These are phyloP conservation scores for Pisolithus orientalis DNA, from an alignment of 768 basidiomycete species.

Conservation along the genomic window DNA sequence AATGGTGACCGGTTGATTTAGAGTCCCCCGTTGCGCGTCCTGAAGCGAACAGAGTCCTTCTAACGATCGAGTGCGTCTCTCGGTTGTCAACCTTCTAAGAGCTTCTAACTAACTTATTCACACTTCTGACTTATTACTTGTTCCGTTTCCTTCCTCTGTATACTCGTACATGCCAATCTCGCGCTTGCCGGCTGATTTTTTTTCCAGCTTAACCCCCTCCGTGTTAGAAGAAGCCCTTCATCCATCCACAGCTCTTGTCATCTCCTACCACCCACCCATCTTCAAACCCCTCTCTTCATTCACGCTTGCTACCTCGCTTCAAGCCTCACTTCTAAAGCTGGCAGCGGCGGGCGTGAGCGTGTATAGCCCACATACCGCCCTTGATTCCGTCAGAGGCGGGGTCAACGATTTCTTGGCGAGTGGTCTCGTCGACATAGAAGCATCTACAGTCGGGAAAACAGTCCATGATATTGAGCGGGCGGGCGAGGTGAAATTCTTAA, in stretches of 20 bases:
- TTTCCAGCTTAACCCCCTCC: conserved; percentile 60
- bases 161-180: too few species aligned
- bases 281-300: conserved; percentile 71
- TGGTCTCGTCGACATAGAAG: conserved; percentile 37
- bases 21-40: conserved; percentile 49
- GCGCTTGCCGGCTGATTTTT: conserved; percentile 15
- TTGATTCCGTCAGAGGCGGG: conserved; percentile 80
- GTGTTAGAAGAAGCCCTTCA: conserved; percentile 66
- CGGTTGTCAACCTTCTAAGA: background rate
- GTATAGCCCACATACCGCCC: conserved; percentile 82
- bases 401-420: conserved; percentile 86
- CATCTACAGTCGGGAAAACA: background rate
- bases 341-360: conserved; percentile 80
- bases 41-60: conserved; percentile 43
- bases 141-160: too few species aligned
- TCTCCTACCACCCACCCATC: conserved; percentile 84
- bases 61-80: conserved; percentile 62
- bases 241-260: conserved; percentile 55
- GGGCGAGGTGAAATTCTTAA: conserved; percentile 24
- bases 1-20: conserved; percentile 11
- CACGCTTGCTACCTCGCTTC: conserved; percentile 73
- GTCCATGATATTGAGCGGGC: background rate
- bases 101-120: background rate
- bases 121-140: too few species aligned
- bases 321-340: conserved; percentile 73